phyloP scores from a whole-genome alignment of 768 basidiomycete species.

The Trametes meyenii region DNA sequence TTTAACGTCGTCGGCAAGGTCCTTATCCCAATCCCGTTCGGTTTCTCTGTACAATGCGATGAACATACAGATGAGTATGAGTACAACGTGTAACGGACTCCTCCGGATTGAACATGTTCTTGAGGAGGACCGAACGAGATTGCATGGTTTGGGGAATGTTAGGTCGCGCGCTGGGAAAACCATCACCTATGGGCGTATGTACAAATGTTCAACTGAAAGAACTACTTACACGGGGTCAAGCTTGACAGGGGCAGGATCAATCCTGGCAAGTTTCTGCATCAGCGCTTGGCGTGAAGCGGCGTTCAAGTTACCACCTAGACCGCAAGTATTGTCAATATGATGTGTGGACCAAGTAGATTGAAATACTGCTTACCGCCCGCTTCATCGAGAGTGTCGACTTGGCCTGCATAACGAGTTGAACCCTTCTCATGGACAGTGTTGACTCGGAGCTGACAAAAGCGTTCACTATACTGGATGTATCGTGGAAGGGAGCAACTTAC shows the following conservation, averaged over 20 bases:
- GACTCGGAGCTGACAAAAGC: slow-evolving; percentile 66
- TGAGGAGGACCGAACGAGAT: slow-evolving; percentile 86
- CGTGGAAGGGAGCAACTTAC: slow-evolving; percentile 46
- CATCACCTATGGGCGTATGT: slow-evolving; percentile 20
- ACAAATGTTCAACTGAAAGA: neutral
- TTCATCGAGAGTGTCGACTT: slow-evolving; percentile 81
- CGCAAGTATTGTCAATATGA: neutral
- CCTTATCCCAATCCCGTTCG: slow-evolving; percentile 94
- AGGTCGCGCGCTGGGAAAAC: slow-evolving; percentile 59
- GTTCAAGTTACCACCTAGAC: slow-evolving; percentile 92
- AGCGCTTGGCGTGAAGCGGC: slow-evolving; percentile 97
- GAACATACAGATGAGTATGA: neutral
- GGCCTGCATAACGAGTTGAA: slow-evolving; percentile 69
- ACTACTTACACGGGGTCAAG: slow-evolving; percentile 63
- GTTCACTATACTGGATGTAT: slow-evolving; percentile 15
- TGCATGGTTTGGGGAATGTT: slow-evolving; percentile 85
- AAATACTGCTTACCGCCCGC: slow-evolving; percentile 64
- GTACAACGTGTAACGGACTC: slow-evolving; percentile 4
- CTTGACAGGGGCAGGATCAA: slow-evolving; percentile 62
- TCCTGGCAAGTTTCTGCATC: slow-evolving; percentile 99
- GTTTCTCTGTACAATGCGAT: slow-evolving; percentile 68
- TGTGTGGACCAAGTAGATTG: neutral
- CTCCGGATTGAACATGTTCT: slow-evolving; percentile 91
- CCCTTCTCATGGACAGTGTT: slow-evolving; percentile 95
- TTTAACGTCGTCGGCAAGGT: slow-evolving; percentile 95